phyloP scores from a whole-genome alignment of 805 yeast genomes.

The Candida schatavii region DNA sequence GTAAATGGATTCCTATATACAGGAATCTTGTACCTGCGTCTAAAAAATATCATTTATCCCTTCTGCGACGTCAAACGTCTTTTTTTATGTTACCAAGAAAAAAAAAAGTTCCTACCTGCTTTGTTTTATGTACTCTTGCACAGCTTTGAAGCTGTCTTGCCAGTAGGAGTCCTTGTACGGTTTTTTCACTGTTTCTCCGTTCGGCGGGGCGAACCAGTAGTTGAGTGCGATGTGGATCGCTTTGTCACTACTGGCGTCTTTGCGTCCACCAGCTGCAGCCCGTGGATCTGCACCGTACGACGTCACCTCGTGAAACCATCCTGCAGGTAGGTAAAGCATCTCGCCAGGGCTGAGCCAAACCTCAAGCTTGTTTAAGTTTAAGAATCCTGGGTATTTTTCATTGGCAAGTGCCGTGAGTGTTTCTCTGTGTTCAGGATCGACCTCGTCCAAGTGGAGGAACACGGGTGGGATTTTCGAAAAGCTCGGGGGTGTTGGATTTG shows the following conservation, averaged over 20 bases:
- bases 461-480: conserved; percentile 64
- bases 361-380: conserved; percentile 37
- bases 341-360: conserved; percentile 59
- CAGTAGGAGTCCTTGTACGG: conserved; percentile 54
- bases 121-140: conserved; percentile 27
- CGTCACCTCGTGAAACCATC: conserved; percentile 83
- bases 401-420: conserved; percentile 35
- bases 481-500: conserved; percentile 51
- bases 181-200: conserved; percentile 22
- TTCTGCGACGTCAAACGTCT: too few relatives aligned
- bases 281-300: conserved; percentile 46
- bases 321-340: conserved; percentile 68
- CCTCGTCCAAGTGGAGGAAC: conserved; percentile 57
- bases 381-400: conserved; percentile 48
- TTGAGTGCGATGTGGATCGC: conserved; percentile 60
- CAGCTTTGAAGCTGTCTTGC: conserved; percentile 49
- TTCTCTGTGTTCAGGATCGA: conserved; percentile 26
- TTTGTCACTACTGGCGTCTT: neutral
- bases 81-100: too few relatives aligned
- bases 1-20: too few relatives aligned
- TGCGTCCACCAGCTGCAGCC: neutral
- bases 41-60: too few relatives aligned
- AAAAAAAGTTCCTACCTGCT: neutral
- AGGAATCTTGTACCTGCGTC: too few relatives aligned
- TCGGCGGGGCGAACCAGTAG: conserved; percentile 75